Base-by-base conservation (phyloP, 805 yeast genomes). In the Candida michaelii region DNA sequence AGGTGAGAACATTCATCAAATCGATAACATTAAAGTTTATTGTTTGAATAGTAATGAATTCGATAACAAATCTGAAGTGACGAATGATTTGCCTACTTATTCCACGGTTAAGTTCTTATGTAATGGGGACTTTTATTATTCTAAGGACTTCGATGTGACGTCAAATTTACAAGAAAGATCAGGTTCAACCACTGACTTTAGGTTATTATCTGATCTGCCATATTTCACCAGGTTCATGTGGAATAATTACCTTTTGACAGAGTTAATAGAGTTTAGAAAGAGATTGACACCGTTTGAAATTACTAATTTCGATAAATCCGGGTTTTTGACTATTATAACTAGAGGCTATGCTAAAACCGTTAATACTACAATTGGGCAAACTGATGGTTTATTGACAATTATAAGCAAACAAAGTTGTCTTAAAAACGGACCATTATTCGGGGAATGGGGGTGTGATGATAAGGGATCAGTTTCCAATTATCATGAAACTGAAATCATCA, bases 121-220 rank as follows among this genome's bases (percentile, higher is more conserved):
- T 24, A 85, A 85, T 56, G 97, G 98, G 3, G 87, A 96, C 1
- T 93, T 93, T 58, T 91, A 86, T 63, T 93, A 84, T 66, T 87
- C 96, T 40, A 81, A 88, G 2, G 90, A 89, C 63, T 93, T 89
- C 61, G 99, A 93, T 63, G 65, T 91, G 49, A 91, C 99, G 0
- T 83, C 89, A 12, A 72, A 83, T 9, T 66, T 93, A 47, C 98
- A 91, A 63, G 73, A 79, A 36, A 67, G 95, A 57, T 75, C 78
- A 1, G 27, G 32, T 25, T 19, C 16, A 11, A 32, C 31, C 36
- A 45, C 33, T 23, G 17, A 49, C n/a, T 59, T 56, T 49, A 45
- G 43, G 40, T 36, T 66, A 35, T 39, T 59, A 49, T 54, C 67
- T 39, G 65, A 73, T 56, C 49, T 61, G 12, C 65, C 70, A n/a